Base-by-base conservation (phyloP, 129 eudicot species). In the Artemisia argyi region DNA sequence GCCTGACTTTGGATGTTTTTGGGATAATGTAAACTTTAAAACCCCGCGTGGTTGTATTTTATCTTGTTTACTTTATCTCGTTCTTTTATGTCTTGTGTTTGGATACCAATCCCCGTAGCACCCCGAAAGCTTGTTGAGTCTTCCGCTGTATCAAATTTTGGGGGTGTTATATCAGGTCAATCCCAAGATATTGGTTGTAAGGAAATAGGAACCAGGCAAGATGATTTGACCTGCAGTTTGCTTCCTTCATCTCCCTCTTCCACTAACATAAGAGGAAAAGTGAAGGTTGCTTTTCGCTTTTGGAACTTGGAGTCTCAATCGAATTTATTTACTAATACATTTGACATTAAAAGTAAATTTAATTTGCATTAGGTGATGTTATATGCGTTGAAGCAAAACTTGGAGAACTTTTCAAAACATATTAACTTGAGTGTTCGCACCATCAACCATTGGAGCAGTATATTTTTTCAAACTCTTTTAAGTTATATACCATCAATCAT, bases 391-490 rank as follows among this genome's bases (percentile, higher is more conserved):
- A 83, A 78, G 69, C 69, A 73, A 69, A 26, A 66, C 3, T n/a
- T 76, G 8, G 72, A 42, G 50, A 65, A n/a, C 52, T 3, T 85
- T 50, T 70, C 68, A 59, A 73, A 51, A 48, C 79, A 71, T 66
- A 44, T 88, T 56, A 85, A 91, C 76, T 69, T 91, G 68, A 83
- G 16, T 88, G 72, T 76, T 91, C 69, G 95, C 97, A 7, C 97
- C 96, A 49, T 88, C 95, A 30, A 91, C 96, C 5, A 69, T 39
- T 15, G 95, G 85, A 83, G 95, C 92, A 78, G 92, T 91, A 87
- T 62, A 10, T 42, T 16, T 61, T 69, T 35, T 44, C 69, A 20
- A 20, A 20, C 22, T 20, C 22, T 20, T 24, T 35, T 15, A 32
- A 69, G 46, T 28, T 11, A 30, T 5, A 20, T 20, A 20, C 22